phyloP scores from a whole-genome alignment of 768 basidiomycete species.

The Tricholoma sp. region DNA sequence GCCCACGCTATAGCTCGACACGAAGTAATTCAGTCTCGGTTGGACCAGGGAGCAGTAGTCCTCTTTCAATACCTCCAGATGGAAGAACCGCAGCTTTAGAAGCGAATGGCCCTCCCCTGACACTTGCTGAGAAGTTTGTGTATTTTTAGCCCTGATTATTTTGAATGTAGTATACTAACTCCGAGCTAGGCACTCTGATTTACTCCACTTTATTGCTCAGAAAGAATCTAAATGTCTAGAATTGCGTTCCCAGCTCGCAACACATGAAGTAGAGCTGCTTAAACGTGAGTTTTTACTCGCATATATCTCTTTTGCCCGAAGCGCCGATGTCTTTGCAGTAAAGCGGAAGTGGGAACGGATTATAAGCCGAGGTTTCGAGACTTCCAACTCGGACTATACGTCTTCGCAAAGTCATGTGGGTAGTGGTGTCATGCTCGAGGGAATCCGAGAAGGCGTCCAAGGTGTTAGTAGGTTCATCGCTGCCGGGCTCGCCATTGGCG shows the following conservation, averaged over 20 bases:
- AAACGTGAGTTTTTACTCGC: conserved; percentile 39
- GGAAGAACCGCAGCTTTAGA: conserved; percentile 24
- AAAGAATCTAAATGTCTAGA: conserved; percentile 84
- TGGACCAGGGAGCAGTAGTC: conserved; percentile 8
- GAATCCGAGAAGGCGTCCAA: conserved; percentile 62
- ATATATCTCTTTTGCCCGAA: neutral
- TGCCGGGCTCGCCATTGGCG: conserved; percentile 31
- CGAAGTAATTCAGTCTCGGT: conserved; percentile 21
- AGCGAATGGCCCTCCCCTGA: conserved; percentile 37
- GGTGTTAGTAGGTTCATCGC: conserved; percentile 53
- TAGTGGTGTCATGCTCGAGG: conserved; percentile 43
- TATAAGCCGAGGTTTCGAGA: conserved; percentile 56
- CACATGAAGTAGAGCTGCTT: conserved; percentile 67
- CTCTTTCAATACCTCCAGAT: conserved; percentile 17
- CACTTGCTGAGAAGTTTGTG: conserved; percentile 68
- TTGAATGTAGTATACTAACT: neutral
- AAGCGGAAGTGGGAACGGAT: conserved; percentile 86
- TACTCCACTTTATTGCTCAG: conserved; percentile 81
- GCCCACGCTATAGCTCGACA: conserved; percentile 10
- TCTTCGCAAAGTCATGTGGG: conserved; percentile 18
- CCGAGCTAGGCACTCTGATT: conserved; percentile 63
- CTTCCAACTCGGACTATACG: conserved; percentile 12
- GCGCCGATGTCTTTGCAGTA: conserved; percentile 33
- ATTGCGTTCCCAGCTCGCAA: conserved; percentile 64
- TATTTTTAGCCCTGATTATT: neutral